Evolutionary conservation across 2,329 filamentous ascomycete genomes (phyloP), one percentile per base, ranked within the genome.

Genomic region (Hypoxylon sp.): DNA sequence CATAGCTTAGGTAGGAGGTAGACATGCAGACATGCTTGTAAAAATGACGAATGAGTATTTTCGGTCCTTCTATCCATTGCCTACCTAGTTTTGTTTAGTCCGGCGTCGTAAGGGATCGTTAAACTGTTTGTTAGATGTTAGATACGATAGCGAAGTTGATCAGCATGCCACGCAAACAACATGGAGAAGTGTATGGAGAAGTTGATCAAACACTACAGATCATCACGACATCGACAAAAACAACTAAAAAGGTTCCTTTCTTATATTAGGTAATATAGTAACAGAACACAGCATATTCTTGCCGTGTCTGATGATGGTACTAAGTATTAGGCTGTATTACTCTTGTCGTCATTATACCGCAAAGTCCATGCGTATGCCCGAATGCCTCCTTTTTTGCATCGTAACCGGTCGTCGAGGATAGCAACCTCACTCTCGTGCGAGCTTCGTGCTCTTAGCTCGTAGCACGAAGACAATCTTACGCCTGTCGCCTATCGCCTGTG

Each of bases 291-390:
- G 37, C 46, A 27, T 52, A n/a, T 27, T 9, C 29, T 50, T 36
- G 37, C 36, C 34, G 38, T 25, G 34, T n/a, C 36, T 51, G 23
- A 40, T 40, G 8, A 27, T 37, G 49, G 50, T 54, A 34, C 47
- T 51, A 57, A 29, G 41, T 60, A 62, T 60, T 57, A 61, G 51
- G 23, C 54, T 49, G 51, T 58, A 48, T 42, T 56, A 57, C 55
- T 55, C 53, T 55, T 35, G 37, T 63, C 51, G 56, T 63, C 38
- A 59, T 63, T 52, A 52, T 61, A 55, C 61, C 57, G 59, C 53
- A 56, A 56, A 51, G 42, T 48, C 59, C 16, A 42, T 45, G 47
- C 42, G 38, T 53, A 53, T 56, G 55, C 53, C 23, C 43, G 27
- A 50, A 45, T 49, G 36, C 47, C 25, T n/a, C n/a, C n/a, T n/a